Evolutionary conservation across 306 rosid genomes (phyloP).

Genomic region (Quercus suber): DNA sequence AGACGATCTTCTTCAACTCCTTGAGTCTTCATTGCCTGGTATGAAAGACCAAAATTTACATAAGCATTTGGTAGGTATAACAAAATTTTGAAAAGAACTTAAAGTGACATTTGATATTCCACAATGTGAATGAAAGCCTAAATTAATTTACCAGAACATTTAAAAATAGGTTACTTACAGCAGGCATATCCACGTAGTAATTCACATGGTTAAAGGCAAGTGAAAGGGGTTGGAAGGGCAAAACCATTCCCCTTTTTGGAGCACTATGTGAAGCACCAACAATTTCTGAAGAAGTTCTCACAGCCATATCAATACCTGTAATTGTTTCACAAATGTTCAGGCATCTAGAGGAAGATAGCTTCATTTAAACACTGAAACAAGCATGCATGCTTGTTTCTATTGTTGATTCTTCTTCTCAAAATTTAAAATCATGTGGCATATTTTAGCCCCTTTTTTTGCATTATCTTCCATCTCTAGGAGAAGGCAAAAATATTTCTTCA

Average conservation of each 20-base stretch:
- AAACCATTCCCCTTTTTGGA: slow-evolving; percentile 47
- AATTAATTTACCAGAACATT: background rate
- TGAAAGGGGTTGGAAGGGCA: slow-evolving; percentile 71
- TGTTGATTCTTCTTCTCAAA: background rate
- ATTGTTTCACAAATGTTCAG: background rate
- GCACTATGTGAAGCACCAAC: slow-evolving; percentile 18
- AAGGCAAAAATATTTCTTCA: background rate
- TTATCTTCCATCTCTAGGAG: background rate
- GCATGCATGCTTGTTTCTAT: background rate
- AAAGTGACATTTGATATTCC: background rate
- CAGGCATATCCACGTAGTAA: slow-evolving; percentile 77
- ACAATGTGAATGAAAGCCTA: background rate
- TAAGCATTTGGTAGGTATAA: background rate
- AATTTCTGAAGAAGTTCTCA: slow-evolving; percentile 27
- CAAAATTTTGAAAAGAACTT: background rate
- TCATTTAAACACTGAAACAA: background rate
- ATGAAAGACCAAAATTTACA: background rate
- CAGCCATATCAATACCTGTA: slow-evolving; percentile 23
- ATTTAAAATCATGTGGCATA: background rate
- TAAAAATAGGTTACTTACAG: slow-evolving; percentile 36
- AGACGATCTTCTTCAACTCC: slow-evolving; percentile 50
- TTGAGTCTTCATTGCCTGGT: slow-evolving; percentile 65
- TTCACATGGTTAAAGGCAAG: slow-evolving; percentile 63
- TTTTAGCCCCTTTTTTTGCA: background rate
- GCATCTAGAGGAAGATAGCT: background rate